Percentiles rank a stretch among this genome's conserved stretches.
Conservation (phyloP, 768 basidiomycete species). For the Trametes punicea region DNA sequence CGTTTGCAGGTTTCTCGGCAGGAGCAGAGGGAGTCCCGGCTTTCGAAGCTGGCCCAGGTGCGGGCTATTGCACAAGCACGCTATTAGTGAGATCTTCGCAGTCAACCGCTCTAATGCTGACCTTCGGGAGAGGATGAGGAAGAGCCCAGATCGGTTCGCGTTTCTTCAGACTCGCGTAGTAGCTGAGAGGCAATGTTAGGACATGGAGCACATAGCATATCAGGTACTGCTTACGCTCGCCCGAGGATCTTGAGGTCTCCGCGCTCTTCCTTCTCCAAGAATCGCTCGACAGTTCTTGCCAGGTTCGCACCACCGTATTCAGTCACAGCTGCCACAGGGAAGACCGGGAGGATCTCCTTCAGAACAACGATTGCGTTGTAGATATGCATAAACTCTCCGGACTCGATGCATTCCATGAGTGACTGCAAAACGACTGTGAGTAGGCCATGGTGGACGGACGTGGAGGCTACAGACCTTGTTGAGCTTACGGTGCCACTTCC, state of each 20-base stretch:
- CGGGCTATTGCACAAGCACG: slow-evolving; percentile 4
- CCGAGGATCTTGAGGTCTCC: slow-evolving; percentile 82
- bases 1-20: slow-evolving; percentile 14
- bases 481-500: slow-evolving; percentile 85
- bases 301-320: slow-evolving; percentile 52
- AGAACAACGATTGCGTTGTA: slow-evolving; percentile 95
- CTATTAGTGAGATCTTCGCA: no score
- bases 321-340: slow-evolving; percentile 66
- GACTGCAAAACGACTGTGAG: slow-evolving; percentile 43
- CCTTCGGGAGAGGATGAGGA: slow-evolving; percentile 34
- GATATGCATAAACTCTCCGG: slow-evolving; percentile 94
- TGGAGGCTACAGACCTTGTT: slow-evolving; percentile 47
- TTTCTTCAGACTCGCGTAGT: slow-evolving; percentile 73
- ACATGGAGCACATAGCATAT: neutral
- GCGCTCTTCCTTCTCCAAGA: slow-evolving; percentile 73
- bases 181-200: slow-evolving; percentile 38
- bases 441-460: neutral
- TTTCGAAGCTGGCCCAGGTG: slow-evolving; percentile 5
- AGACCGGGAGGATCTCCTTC: slow-evolving; percentile 86
- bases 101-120: no score
- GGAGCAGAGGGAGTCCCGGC: slow-evolving; percentile 4
- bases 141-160: slow-evolving; percentile 57
- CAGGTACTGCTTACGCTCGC: slow-evolving; percentile 51
- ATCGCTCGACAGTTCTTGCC: slow-evolving; percentile 57
- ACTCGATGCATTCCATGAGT: slow-evolving; percentile 76